Base-by-base conservation (phyloP, 257 asterid genomes). In the Prunella vulgaris region DNA sequence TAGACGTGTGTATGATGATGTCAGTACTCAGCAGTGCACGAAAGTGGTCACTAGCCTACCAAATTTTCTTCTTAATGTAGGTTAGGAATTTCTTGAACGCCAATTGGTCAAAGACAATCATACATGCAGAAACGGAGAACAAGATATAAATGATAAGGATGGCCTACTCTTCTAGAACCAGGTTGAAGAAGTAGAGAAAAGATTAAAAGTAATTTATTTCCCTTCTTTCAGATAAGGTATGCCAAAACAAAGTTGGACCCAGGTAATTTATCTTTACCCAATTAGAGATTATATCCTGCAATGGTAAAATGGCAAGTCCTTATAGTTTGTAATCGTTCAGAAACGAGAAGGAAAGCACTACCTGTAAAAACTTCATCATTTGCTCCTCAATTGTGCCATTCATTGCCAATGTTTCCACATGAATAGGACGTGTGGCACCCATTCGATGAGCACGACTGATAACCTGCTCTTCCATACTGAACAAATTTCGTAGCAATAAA, bases 371-470 rank as follows among this genome's bases (percentile, higher is more conserved):
- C 74, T 75, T 85, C 86, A 89, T 22, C 99, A 94, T 94, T 81
- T 89, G 97, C 76, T 94, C 96, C 81, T 94, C 99, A 38, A 94
- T 87, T 64, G 99, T 90, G 78, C 99, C 93, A 42, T 70, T 83
- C 99, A 94, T 94, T 25, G 93, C 96, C 80, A 94, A 77, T 53
- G 96, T 94, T 76, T 94, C 97, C 48, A 94, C 99, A 52, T 80
- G 78, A 84, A 94, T 84, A 57, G 99, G 96, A 27, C 96, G 90
- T 49, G 79, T 81, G 32, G 99, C 99, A 78, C 99, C 99, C 99
- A 94, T 90, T 74, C 99, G 86, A 73, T 94, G 99, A 74, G 99
- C 99, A 54, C 99, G 96, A 84, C 99, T 94, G 61, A 94, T 89
- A 77, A 94, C 99, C 82, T 94, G 97, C 79, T 94, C 99, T 85